Evolutionary conservation across 2,329 filamentous ascomycete species (phyloP).

Genomic region (Tolypocladium amazonense): DNA sequence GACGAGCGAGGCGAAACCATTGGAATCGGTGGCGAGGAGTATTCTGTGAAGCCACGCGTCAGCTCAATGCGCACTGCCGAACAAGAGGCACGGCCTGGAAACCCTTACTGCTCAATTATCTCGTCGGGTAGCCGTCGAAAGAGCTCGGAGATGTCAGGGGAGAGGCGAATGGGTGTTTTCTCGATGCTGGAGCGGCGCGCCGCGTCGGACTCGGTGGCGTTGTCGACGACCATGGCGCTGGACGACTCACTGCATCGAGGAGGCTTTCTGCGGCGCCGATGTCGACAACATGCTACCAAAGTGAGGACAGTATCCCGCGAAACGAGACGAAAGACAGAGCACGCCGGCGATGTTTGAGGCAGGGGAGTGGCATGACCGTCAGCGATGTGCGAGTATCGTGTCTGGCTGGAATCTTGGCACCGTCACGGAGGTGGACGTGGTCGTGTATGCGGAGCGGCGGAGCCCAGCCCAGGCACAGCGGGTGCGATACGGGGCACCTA

Average conservation of each 20-base stretch:
- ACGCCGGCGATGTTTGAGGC: background rate
- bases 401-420: too few relatives aligned
- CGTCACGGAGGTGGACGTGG: background rate
- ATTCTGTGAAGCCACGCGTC: constrained; percentile 33
- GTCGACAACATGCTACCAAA: background rate
- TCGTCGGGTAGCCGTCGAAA: constrained; percentile 54
- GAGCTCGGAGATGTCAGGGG: constrained; percentile 16
- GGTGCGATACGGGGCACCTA: background rate
- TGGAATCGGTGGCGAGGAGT: constrained; percentile 46
- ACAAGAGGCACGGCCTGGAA: background rate
- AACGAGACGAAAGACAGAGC: background rate
- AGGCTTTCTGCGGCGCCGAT: background rate
- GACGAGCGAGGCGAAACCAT: constrained; percentile 56
- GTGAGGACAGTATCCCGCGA: background rate
- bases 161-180: constrained; percentile 16
- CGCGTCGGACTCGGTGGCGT: constrained; percentile 12
- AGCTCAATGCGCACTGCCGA: background rate
- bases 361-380: background rate
- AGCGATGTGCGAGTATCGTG: background rate
- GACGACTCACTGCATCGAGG: constrained; percentile 1
- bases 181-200: constrained; percentile 22
- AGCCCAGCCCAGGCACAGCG: background rate
- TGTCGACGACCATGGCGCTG: constrained; percentile 21
- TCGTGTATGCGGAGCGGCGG: background rate
- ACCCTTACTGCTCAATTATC: constrained; percentile 56